Evolutionary conservation across 2,329 filamentous ascomycete genomes (phyloP).

Genomic region (Pleurostoma richardsiae): DNA sequence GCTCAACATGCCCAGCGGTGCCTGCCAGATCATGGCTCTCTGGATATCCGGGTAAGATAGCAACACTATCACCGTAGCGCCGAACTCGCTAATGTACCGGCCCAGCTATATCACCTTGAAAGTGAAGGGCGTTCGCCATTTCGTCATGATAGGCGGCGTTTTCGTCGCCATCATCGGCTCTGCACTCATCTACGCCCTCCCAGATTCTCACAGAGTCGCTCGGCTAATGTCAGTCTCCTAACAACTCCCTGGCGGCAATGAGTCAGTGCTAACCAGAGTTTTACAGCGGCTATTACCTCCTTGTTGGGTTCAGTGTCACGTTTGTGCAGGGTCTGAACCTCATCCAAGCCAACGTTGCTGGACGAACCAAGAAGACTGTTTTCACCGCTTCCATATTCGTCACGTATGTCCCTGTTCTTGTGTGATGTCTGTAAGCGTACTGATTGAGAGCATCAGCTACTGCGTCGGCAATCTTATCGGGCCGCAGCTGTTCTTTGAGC

Average conservation of each 20-base stretch:
- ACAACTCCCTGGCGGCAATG: neutral
- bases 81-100: too few species aligned
- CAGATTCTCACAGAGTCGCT: neutral
- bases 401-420: neutral
- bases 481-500: conserved; percentile 8
- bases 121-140: neutral
- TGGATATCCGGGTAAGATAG: conserved; percentile 1
- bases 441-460: conserved; percentile 7
- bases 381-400: conserved; percentile 2
- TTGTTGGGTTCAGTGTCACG: conserved; percentile 2
- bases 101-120: neutral
- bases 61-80: neutral
- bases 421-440: too few species aligned
- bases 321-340: conserved; percentile 1
- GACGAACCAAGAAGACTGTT: conserved; percentile 2
- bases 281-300: conserved; percentile 1
- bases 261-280: neutral
- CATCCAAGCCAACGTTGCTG: conserved; percentile 2
- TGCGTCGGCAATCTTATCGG: conserved; percentile 19
- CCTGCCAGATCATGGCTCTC: neutral
- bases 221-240: conserved; percentile 1
- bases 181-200: conserved; percentile 1
- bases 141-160: conserved; percentile 1
- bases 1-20: conserved; percentile 17
- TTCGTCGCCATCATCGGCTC: neutral